These are phyloP conservation scores for Suillus subaureus DNA, from an alignment of 768 basidiomycete genomes.

Conservation along the genomic window DNA sequence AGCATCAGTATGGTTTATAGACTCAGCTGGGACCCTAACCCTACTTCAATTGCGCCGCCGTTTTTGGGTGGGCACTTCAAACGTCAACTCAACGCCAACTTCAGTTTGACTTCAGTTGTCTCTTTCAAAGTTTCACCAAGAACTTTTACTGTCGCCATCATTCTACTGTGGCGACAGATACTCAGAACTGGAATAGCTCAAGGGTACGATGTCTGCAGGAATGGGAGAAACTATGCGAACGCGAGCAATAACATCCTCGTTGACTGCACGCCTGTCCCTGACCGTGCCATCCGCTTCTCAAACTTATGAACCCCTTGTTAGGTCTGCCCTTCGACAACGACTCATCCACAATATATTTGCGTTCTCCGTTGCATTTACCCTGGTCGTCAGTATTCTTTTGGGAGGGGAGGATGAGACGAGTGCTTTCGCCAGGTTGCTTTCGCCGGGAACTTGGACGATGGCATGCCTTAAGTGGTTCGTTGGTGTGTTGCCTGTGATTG, in stretches of 20 bases:
- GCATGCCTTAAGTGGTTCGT: slow-evolving; percentile 49
- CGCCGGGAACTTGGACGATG: slow-evolving; percentile 45
- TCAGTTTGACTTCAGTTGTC: not conserved
- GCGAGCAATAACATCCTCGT: slow-evolving; percentile 41
- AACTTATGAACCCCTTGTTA: slow-evolving; percentile 67
- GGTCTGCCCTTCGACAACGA: slow-evolving; percentile 61
- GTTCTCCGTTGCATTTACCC: slow-evolving; percentile 50
- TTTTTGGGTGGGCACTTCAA: not conserved
- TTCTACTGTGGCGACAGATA: not conserved
- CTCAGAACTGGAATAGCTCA: not conserved
- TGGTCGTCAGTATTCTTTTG: slow-evolving; percentile 42
- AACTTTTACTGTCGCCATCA: not conserved
- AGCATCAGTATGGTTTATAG: too few relatives aligned
- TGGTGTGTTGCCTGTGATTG: slow-evolving; percentile 56
- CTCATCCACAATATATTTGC: slow-evolving; percentile 57
- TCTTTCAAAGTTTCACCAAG: not conserved
- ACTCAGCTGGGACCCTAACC: not conserved
- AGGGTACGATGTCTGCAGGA: slow-evolving; percentile 5
- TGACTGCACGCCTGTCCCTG: slow-evolving; percentile 48
- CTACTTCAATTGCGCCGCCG: not conserved
- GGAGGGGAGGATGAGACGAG: slow-evolving; percentile 18
- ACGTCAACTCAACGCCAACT: not conserved
- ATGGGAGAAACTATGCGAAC: slow-evolving; percentile 20
- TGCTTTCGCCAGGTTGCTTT: slow-evolving; percentile 40
- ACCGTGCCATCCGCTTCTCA: slow-evolving; percentile 58